Conservation (phyloP, 176 grass and related monocot species). For the Triticum timopheevii region DNA sequence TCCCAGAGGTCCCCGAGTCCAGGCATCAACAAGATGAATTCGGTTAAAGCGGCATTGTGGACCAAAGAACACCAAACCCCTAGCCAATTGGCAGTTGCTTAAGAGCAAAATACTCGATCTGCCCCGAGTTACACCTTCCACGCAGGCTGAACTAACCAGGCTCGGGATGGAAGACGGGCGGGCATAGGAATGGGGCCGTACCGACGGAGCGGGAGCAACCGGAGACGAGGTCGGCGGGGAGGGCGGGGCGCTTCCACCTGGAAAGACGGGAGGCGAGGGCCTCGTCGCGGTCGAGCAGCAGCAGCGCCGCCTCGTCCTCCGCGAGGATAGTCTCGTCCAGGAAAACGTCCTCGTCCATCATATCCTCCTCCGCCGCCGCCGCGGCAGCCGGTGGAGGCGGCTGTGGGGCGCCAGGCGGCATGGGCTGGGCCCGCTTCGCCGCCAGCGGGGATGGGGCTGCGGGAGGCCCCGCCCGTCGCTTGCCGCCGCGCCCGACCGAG, state of each 20-base stretch:
- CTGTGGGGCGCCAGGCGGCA: slow-evolving; percentile 23
- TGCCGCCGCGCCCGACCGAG: slow-evolving; percentile 35
- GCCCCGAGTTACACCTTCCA: slow-evolving; percentile 8
- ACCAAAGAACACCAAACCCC: not conserved
- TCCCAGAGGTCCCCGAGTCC: not conserved
- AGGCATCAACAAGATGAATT: not conserved
- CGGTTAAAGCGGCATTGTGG: not conserved
- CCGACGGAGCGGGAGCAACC: slow-evolving; percentile 38
- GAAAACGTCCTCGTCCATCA: slow-evolving; percentile 97
- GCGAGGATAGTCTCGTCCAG: slow-evolving; percentile 68
- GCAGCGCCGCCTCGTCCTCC: slow-evolving; percentile 79
- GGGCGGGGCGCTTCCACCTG: slow-evolving; percentile 78
- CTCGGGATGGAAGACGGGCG: not conserved
- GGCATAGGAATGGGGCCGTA: not conserved
- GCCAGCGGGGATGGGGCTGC: slow-evolving; percentile 16
- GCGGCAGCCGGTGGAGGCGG: slow-evolving; percentile 19
- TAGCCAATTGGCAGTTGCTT: not conserved
- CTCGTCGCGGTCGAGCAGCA: slow-evolving; percentile 63
- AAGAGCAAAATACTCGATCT: not conserved
- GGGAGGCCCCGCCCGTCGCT: slow-evolving; percentile 52
- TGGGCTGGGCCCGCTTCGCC: slow-evolving; percentile 58
- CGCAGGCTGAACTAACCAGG: not conserved
- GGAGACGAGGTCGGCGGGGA: slow-evolving; percentile 53
- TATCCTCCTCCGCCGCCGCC: slow-evolving; percentile 64
- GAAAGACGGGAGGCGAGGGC: slow-evolving; percentile 67